phyloP scores from a whole-genome alignment of 352 stramenopile species.

The Pythium phragmitis region DNA sequence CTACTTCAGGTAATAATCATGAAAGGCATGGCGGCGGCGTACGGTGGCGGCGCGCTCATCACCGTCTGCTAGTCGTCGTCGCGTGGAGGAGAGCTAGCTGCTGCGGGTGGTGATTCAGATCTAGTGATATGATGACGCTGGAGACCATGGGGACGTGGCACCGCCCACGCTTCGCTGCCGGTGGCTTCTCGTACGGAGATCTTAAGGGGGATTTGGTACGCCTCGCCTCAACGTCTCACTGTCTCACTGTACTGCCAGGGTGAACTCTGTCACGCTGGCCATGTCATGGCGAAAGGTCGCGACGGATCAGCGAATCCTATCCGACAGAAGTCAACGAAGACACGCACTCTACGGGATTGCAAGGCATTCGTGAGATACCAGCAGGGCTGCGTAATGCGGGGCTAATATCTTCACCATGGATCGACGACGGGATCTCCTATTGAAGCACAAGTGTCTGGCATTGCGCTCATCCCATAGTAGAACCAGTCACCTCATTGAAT shows the following conservation, averaged over 20 bases:
- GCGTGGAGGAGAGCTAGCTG: background rate
- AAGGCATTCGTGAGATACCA: too few species aligned
- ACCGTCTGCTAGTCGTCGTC: background rate
- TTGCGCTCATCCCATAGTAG: background rate
- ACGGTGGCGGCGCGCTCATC: constrained; percentile 26
- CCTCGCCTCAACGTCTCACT: too few species aligned
- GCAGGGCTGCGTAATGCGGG: too few species aligned
- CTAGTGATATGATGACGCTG: background rate
- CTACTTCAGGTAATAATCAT: constrained; percentile 4
- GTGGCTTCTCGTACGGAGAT: background rate
- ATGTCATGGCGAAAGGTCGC: constrained; percentile 13
- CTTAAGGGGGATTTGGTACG: too few species aligned
- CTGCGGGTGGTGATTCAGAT: background rate
- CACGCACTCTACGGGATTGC: background rate
- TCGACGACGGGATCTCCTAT: background rate
- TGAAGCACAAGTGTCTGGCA: background rate
- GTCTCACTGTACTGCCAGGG: background rate
- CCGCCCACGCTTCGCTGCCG: background rate
- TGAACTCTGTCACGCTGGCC: background rate
- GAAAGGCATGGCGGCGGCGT: constrained; percentile 1
- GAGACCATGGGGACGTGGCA: constrained; percentile 1
- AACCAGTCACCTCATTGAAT: too few species aligned
- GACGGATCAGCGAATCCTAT: background rate
- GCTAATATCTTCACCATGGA: too few species aligned
- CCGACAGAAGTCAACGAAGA: background rate